Conservation (phyloP, 2,329 filamentous ascomycete genomes). For the Aureobasidium sp. region DNA sequence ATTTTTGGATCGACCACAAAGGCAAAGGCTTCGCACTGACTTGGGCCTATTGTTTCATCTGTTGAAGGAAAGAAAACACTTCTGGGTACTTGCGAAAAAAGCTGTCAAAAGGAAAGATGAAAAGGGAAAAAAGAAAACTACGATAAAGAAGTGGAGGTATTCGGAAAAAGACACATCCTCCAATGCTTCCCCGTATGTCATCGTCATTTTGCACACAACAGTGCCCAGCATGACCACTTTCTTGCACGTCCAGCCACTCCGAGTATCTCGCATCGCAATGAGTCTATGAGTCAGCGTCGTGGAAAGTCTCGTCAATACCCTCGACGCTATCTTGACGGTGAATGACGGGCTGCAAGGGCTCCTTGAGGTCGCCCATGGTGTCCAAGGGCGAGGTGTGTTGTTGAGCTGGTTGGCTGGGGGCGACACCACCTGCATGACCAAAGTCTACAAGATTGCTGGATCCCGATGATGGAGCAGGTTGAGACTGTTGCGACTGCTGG, state of each 20-base stretch:
- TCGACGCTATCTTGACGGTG: constrained; percentile 37
- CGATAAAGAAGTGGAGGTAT: background rate
- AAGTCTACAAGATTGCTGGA: constrained; percentile 17
- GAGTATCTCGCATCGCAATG: background rate
- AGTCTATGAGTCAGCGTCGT: constrained; percentile 35
- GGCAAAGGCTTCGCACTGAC: no score
- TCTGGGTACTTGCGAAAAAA: background rate
- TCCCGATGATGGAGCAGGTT: background rate
- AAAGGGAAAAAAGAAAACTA: background rate
- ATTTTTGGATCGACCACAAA: background rate
- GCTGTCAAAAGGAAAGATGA: background rate
- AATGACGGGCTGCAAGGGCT: constrained; percentile 19
- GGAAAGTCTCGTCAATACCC: constrained; percentile 40
- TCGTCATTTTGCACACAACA: background rate
- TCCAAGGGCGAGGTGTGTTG: constrained; percentile 1
- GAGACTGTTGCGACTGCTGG: background rate
- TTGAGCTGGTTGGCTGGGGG: constrained; percentile 17
- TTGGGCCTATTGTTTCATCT: background rate
- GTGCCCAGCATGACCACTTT: background rate
- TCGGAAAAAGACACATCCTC: background rate
- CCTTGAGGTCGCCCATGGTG: constrained; percentile 15
- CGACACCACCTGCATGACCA: constrained; percentile 35
- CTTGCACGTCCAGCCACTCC: background rate
- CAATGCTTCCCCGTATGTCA: background rate
- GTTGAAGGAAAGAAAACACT: constrained; percentile 1